These are phyloP conservation scores for Cryomyces minteri DNA, from an alignment of 495 filamentous ascomycete species.

Conservation along the genomic window DNA sequence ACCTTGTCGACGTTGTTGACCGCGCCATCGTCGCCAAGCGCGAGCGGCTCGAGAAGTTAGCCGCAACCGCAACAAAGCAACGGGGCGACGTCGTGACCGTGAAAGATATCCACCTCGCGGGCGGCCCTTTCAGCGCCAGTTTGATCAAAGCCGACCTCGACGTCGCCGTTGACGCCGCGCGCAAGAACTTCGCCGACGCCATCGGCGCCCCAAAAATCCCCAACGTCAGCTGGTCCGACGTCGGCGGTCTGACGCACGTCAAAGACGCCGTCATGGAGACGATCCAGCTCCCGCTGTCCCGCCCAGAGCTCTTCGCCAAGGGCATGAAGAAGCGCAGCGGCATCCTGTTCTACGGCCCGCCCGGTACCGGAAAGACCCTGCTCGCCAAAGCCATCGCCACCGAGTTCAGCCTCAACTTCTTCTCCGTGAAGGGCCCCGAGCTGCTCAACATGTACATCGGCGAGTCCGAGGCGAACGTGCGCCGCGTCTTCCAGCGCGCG, in stretches of 20 bases:
- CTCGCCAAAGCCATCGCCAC: conserved; percentile 96
- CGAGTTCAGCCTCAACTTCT: conserved; percentile 97
- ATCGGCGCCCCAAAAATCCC: conserved; percentile 98
- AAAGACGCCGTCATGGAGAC: conserved; percentile 95
- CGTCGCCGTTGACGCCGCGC: conserved; percentile 73
- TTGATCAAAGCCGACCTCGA: conserved; percentile 83
- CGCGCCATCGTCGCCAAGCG: conserved; percentile 60
- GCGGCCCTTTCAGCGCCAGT: conserved; percentile 58
- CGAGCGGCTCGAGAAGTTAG: conserved; percentile 53
- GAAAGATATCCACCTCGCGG: conserved; percentile 75
- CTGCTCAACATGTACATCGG: conserved; percentile 99
- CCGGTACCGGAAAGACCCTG: conserved; percentile 91
- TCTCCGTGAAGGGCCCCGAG: conserved; percentile 95
- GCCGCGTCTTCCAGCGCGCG: conserved; percentile 86
- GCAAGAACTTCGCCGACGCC: conserved; percentile 92
- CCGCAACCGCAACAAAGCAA: conserved; percentile 14
- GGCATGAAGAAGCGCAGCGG: conserved; percentile 98
- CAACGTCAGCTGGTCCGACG: conserved; percentile 91
- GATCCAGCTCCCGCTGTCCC: conserved; percentile 80
- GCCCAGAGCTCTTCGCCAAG: conserved; percentile 89
- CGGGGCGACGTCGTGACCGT: conserved; percentile 29
- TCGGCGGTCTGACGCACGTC: conserved; percentile 81
- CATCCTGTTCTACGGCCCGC: conserved; percentile 94
- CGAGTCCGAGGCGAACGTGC: conserved; percentile 94
- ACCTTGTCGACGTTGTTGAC: conserved; percentile 87